A percentile compares a stretch with the other conserved stretches of the same genome.
Conservation (phyloP, 1,139 yeast genomes). For the Taphrina confusa region DNA sequence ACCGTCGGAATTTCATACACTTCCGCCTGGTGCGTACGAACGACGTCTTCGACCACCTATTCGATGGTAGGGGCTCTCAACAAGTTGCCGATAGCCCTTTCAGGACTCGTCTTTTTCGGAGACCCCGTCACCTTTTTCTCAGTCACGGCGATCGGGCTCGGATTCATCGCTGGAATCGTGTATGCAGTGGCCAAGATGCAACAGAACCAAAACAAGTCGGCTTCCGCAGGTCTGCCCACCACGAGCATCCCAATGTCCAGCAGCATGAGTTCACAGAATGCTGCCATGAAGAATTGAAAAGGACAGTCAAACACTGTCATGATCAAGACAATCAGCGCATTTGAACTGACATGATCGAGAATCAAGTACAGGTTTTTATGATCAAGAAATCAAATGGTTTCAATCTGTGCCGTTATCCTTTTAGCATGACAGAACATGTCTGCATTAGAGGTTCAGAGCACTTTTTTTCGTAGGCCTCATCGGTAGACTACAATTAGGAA, state of each 20-base stretch:
- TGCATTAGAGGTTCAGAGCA: too few relatives aligned
- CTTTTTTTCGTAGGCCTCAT: too few relatives aligned
- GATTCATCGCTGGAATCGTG: conserved; percentile 91
- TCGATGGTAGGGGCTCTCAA: conserved; percentile 99
- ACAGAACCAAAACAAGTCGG: conserved; percentile 37
- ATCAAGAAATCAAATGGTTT: too few relatives aligned
- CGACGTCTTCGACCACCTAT: conserved; percentile 95
- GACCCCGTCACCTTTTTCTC: conserved; percentile 94
- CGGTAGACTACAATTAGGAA: too few relatives aligned
- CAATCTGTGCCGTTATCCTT: too few relatives aligned
- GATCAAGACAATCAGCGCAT: too few relatives aligned
- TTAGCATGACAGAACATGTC: too few relatives aligned
- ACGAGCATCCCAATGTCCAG: conserved; percentile 33
- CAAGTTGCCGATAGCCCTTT: conserved; percentile 94
- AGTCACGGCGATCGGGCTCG: conserved; percentile 83
- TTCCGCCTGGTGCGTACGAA: conserved; percentile 99
- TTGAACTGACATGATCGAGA: too few relatives aligned
- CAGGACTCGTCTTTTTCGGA: conserved; percentile 90
- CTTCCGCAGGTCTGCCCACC: conserved; percentile 30
- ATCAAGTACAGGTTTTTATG: too few relatives aligned
- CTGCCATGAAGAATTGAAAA: conserved; percentile 34
- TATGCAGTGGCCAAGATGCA: conserved; percentile 62
- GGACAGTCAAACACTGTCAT: too few relatives aligned
- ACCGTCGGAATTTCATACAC: conserved; percentile 97
- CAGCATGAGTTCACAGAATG: conserved; percentile 35